Evolutionary conservation across 202 grass and related monocot species (phyloP).

Genomic region (Thinopyrum obtusiflorum): DNA sequence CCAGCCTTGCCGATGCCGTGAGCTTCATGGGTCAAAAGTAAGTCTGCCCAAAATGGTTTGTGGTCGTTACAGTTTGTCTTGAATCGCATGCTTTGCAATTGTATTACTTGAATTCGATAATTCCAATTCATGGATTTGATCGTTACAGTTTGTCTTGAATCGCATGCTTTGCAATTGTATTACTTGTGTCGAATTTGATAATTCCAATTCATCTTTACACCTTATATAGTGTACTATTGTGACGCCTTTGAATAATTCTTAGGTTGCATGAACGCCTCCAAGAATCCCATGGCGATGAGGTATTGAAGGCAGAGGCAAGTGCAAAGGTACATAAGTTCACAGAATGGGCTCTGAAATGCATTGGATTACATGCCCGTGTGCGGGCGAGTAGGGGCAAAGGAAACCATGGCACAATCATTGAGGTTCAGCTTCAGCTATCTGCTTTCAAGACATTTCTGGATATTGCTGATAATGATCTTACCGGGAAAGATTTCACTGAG

Average conservation of each 20-base stretch:
- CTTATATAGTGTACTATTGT: not conserved
- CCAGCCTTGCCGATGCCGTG: conserved; percentile 77
- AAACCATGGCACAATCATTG: conserved; percentile 69
- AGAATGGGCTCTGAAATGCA: conserved; percentile 95
- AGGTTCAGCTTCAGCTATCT: conserved; percentile 76
- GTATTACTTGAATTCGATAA: not conserved
- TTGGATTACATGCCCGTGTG: conserved; percentile 64
- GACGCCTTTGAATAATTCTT: conserved; percentile 9
- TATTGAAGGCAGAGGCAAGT: conserved; percentile 87
- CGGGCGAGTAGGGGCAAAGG: conserved; percentile 52
- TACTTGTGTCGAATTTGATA: not conserved
- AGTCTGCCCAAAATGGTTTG: not conserved
- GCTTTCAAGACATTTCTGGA: conserved; percentile 94
- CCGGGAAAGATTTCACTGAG: conserved; percentile 95
- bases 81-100: conserved; percentile 9
- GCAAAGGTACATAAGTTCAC: conserved; percentile 95
- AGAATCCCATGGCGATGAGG: conserved; percentile 90
- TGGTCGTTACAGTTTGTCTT: conserved; percentile 9
- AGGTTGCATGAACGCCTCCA: conserved; percentile 89
- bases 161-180: not conserved
- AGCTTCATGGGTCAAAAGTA: conserved; percentile 96
- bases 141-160: too few species aligned
- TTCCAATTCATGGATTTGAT: not conserved
- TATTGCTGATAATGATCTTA: conserved; percentile 85
- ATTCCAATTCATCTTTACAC: not conserved